phyloP scores from a whole-genome alignment of 257 asterid species.

The Leonotis leonurus region DNA sequence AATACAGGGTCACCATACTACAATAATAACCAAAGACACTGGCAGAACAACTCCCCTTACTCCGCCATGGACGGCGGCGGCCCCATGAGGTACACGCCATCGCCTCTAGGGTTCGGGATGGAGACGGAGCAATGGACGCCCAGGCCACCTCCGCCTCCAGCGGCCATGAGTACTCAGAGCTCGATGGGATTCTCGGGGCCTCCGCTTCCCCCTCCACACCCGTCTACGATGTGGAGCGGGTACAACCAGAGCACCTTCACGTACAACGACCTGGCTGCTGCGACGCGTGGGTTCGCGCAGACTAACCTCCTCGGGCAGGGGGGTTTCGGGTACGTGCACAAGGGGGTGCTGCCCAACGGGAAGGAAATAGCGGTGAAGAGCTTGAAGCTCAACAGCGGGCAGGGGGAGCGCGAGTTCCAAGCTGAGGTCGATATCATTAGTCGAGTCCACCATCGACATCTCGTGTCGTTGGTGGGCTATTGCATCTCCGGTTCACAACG shows the following conservation, averaged over 20 bases:
- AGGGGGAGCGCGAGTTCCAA: slow-evolving; percentile 66
- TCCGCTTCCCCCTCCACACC: slow-evolving; percentile 53
- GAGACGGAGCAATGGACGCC: slow-evolving; percentile 66
- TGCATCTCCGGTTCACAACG: slow-evolving; percentile 43
- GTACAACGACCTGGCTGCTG: slow-evolving; percentile 44
- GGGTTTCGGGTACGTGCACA: slow-evolving; percentile 67
- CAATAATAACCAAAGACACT: slow-evolving; percentile 26
- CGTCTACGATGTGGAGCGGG: slow-evolving; percentile 27
- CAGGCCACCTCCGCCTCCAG: slow-evolving; percentile 67
- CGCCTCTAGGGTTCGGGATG: slow-evolving; percentile 31
- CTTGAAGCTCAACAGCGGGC: slow-evolving; percentile 58
- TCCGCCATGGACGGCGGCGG: slow-evolving; percentile 23
- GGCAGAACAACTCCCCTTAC: slow-evolving; percentile 29
- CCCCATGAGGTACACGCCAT: slow-evolving; percentile 30
- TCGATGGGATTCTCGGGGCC: slow-evolving; percentile 66
- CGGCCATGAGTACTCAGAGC: slow-evolving; percentile 51
- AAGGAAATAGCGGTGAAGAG: slow-evolving; percentile 53
- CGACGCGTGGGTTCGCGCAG: slow-evolving; percentile 38
- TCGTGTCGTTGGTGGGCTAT: slow-evolving; percentile 60
- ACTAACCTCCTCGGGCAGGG: slow-evolving; percentile 61
- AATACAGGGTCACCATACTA: slow-evolving; percentile 37
- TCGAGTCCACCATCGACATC: slow-evolving; percentile 60
- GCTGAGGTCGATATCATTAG: slow-evolving; percentile 62
- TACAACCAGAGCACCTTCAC: slow-evolving; percentile 50
- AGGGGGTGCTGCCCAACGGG: slow-evolving; percentile 50